Evolutionary conservation across 2,329 filamentous ascomycete genomes (phyloP).

Genomic region (Hysterium pulicare): DNA sequence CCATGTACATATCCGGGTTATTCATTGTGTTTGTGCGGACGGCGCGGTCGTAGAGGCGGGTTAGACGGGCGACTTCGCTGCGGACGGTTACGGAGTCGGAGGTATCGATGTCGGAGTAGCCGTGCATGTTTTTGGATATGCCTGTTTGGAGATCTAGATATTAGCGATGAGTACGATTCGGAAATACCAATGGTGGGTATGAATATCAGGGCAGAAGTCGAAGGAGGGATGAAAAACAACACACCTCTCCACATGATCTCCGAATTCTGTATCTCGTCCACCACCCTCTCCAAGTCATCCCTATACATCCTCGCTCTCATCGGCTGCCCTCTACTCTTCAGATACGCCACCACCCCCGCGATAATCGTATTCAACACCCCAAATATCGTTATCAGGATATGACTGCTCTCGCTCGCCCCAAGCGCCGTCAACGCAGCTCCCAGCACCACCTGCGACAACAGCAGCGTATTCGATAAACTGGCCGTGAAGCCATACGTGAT

Average conservation of each 20-base stretch:
- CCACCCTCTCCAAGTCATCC: slow-evolving; percentile 39
- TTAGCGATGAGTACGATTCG: too few relatives aligned
- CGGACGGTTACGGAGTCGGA: slow-evolving; percentile 42
- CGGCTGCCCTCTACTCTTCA: slow-evolving; percentile 40
- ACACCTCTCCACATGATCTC: slow-evolving; percentile 44
- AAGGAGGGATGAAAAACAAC: too few relatives aligned
- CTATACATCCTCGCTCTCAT: slow-evolving; percentile 41
- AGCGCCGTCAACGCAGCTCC: slow-evolving; percentile 40
- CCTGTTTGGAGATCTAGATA: too few relatives aligned
- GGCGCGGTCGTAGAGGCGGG: slow-evolving; percentile 17
- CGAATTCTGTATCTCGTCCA: slow-evolving; percentile 42
- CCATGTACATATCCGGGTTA: slow-evolving; percentile 4
- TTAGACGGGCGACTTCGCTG: slow-evolving; percentile 18
- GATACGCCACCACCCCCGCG: slow-evolving; percentile 39
- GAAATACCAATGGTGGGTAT: too few relatives aligned
- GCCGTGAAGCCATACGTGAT: slow-evolving; percentile 36
- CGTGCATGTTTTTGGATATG: slow-evolving; percentile 41
- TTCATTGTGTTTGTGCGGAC: slow-evolving; percentile 20
- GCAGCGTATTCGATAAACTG: slow-evolving; percentile 34
- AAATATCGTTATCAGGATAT: slow-evolving; percentile 39
- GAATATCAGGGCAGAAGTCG: too few relatives aligned
- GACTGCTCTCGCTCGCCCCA: slow-evolving; percentile 33
- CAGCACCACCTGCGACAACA: slow-evolving; percentile 40
- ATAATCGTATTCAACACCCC: slow-evolving; percentile 42
- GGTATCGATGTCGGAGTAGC: slow-evolving; percentile 46